Evolutionary conservation across 1,139 yeast species (phyloP).

Genomic region (Meyerozyma athensensis): DNA sequence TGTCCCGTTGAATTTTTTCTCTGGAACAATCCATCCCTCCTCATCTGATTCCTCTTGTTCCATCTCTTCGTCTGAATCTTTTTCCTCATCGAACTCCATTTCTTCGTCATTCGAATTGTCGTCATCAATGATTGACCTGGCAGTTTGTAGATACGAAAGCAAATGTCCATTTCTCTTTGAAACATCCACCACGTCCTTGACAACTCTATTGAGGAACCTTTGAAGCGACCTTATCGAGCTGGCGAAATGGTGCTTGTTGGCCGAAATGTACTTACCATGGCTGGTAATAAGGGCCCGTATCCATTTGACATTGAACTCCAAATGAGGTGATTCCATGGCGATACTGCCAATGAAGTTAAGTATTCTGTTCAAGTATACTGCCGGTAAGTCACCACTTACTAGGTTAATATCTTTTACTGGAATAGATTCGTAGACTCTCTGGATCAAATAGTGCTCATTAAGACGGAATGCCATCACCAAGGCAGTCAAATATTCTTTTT

Average conservation of each 20-base stretch:
- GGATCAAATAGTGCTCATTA: constrained; percentile 73
- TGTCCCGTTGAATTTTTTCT: constrained; percentile 1
- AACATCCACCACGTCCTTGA: constrained; percentile 63
- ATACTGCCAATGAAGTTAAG: constrained; percentile 68
- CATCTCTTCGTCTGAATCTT: constrained; percentile 14
- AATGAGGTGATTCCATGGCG: constrained; percentile 63
- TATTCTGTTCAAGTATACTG: constrained; percentile 66
- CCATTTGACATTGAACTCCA: constrained; percentile 85
- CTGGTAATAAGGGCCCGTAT: constrained; percentile 57
- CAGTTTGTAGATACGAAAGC: constrained; percentile 31
- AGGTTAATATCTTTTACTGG: constrained; percentile 70
- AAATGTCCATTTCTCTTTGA: constrained; percentile 54
- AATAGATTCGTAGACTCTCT: constrained; percentile 68
- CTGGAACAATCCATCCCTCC: constrained; percentile 2
- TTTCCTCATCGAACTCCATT: constrained; percentile 17
- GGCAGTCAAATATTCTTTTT: constrained; percentile 73
- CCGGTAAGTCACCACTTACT: constrained; percentile 65
- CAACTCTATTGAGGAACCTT: constrained; percentile 68
- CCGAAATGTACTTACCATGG: constrained; percentile 74
- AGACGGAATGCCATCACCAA: constrained; percentile 91
- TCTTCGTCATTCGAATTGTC: constrained; percentile 17
- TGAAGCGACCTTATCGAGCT: constrained; percentile 68
- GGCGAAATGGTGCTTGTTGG: constrained; percentile 59
- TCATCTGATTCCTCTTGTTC: constrained; percentile 5
- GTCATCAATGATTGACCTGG: constrained; percentile 8